phyloP scores from a whole-genome alignment of 2,329 filamentous ascomycete genomes.

The Amesomyces nigricolor region DNA sequence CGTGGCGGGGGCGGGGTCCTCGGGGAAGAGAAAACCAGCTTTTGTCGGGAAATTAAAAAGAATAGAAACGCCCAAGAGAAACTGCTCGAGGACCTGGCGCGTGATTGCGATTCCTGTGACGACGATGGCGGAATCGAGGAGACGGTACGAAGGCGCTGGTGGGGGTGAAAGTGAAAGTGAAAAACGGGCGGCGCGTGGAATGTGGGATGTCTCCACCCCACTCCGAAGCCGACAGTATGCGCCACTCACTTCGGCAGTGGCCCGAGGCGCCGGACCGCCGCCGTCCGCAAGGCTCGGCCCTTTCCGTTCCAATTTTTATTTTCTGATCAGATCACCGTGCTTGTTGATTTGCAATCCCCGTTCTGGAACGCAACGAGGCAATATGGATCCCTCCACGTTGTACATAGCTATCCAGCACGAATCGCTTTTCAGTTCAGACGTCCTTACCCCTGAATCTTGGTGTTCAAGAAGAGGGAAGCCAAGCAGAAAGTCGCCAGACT shows the following conservation, averaged over 20 bases:
- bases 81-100: not conserved
- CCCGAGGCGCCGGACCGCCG: not conserved
- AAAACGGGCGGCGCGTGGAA: constrained; percentile 6
- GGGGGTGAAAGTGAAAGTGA: not conserved
- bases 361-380: too few species aligned
- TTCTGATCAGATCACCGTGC: too few species aligned
- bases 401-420: too few species aligned
- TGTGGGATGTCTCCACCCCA: constrained; percentile 4
- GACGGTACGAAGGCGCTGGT: not conserved
- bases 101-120: not conserved
- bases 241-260: constrained; percentile 4
- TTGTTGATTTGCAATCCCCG: too few species aligned
- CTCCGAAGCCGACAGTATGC: constrained; percentile 18
- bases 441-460: too few species aligned
- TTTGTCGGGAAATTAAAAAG: not conserved
- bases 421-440: too few species aligned
- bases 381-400: too few species aligned
- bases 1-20: constrained; percentile 6
- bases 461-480: too few species aligned
- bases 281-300: not conserved
- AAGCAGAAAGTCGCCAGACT: too few species aligned
- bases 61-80: too few species aligned
- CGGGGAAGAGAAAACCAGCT: not conserved
- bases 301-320: too few species aligned
- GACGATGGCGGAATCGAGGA: constrained; percentile 3